These are phyloP conservation scores for Mucor saturninus DNA, from an alignment of 371 early-diverging fungal species.

Conservation along the genomic window DNA sequence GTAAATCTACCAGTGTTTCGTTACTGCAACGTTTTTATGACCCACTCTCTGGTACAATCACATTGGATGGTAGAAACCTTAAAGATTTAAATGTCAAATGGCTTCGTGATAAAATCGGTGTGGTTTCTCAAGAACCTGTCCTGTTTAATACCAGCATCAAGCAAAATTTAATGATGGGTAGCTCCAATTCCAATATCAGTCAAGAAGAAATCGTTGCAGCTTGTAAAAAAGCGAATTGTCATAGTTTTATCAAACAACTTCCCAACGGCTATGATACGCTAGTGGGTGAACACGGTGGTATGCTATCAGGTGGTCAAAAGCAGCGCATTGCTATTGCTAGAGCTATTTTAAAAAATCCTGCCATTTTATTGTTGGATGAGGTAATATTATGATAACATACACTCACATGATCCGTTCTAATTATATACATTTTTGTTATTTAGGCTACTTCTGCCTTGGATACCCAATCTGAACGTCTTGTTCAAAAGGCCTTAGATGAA, in stretches of 20 bases:
- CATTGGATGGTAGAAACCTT: conserved; percentile 74
- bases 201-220: conserved; percentile 62
- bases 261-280: conserved; percentile 78
- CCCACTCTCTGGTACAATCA: conserved; percentile 62
- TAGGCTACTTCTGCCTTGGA: conserved; percentile 80
- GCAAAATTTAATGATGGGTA: conserved; percentile 78
- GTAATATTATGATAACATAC: neutral
- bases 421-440: neutral
- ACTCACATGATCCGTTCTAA: neutral
- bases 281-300: conserved; percentile 67
- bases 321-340: conserved; percentile 54
- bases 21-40: conserved; percentile 92
- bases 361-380: conserved; percentile 51
- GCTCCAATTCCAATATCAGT: conserved; percentile 30
- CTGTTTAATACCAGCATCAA: conserved; percentile 81
- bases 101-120: conserved; percentile 80
- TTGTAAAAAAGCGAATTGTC: conserved; percentile 70
- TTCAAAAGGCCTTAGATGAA: conserved; percentile 79
- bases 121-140: conserved; percentile 89
- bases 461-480: conserved; percentile 79
- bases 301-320: conserved; percentile 83
- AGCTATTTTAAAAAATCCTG: conserved; percentile 49
- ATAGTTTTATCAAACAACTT: conserved; percentile 75
- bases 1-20: conserved; percentile 89
- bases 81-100: conserved; percentile 67